These are phyloP conservation scores for Haematococcus sp. DNA, from an alignment of 139 green algal genomes.

Conservation along the genomic window DNA sequence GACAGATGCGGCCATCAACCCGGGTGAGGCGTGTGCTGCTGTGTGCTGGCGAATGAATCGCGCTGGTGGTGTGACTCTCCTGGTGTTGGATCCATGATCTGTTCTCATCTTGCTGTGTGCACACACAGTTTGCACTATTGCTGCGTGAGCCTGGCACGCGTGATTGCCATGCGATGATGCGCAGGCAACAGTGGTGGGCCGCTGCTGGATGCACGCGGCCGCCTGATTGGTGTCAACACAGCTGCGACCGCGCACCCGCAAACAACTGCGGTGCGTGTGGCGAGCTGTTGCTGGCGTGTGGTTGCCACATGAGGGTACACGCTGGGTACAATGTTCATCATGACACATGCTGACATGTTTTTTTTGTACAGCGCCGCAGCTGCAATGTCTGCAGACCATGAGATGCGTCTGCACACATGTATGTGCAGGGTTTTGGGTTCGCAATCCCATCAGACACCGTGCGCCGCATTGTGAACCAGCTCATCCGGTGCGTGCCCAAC, in stretches of 20 bases:
- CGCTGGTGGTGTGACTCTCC: too few relatives aligned
- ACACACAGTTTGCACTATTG: too few relatives aligned
- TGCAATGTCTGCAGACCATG: constrained; percentile 72
- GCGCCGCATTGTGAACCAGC: constrained; percentile 72
- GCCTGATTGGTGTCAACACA: constrained; percentile 79
- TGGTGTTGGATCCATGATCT: too few relatives aligned
- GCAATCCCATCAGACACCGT: constrained; percentile 73
- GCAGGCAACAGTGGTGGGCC: constrained; percentile 48
- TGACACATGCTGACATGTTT: background rate
- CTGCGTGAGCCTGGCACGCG: too few relatives aligned
- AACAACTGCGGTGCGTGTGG: constrained; percentile 14
- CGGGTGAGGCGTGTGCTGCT: constrained; percentile 26
- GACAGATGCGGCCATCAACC: constrained; percentile 81
- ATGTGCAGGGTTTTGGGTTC: constrained; percentile 78
- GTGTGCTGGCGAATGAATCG: background rate
- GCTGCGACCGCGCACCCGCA: constrained; percentile 54
- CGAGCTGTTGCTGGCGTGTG: constrained; percentile 10
- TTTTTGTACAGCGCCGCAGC: constrained; percentile 34
- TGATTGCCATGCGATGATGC: background rate
- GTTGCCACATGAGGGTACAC: background rate
- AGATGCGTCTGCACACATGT: constrained; percentile 54
- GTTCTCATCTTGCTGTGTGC: too few relatives aligned
- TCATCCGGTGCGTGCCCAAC: constrained; percentile 54
- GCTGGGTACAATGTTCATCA: background rate
- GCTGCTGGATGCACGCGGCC: constrained; percentile 56